Evolutionary conservation across 2,329 filamentous ascomycete species (phyloP).

Genomic region (Cylindrodendrum hubeiense): DNA sequence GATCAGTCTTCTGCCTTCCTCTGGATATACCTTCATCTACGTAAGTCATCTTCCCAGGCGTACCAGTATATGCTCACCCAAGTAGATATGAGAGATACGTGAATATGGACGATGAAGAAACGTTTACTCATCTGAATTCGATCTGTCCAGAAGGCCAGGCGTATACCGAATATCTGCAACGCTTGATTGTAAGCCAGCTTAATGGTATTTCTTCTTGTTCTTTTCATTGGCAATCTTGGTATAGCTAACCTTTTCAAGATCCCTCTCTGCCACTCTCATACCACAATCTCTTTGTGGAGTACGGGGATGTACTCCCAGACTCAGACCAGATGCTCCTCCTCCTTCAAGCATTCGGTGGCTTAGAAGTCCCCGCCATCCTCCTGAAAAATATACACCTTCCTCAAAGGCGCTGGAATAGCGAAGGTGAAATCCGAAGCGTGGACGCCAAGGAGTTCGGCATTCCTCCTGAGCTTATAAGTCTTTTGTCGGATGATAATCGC

Average conservation of each 20-base stretch:
- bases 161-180: slow-evolving; percentile 38
- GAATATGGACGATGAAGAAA: slow-evolving; percentile 48
- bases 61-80: neutral
- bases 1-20: slow-evolving; percentile 48
- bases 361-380: slow-evolving; percentile 37
- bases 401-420: slow-evolving; percentile 41
- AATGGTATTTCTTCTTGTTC: slow-evolving; percentile 14
- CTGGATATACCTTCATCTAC: slow-evolving; percentile 48
- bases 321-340: slow-evolving; percentile 44
- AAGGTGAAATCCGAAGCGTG: slow-evolving; percentile 43
- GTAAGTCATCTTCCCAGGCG: slow-evolving; percentile 30
- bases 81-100: slow-evolving; percentile 50
- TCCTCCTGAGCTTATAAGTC: slow-evolving; percentile 26
- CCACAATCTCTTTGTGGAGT: slow-evolving; percentile 42
- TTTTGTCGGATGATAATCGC: slow-evolving; percentile 32
- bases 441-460: slow-evolving; percentile 42
- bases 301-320: slow-evolving; percentile 41
- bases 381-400: slow-evolving; percentile 36
- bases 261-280: slow-evolving; percentile 29
- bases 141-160: slow-evolving; percentile 29
- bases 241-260: slow-evolving; percentile 17
- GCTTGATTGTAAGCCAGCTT: slow-evolving; percentile 40
- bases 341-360: slow-evolving; percentile 38
- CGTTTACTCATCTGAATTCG: slow-evolving; percentile 43
- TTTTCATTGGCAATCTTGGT: neutral